Conservation (phyloP, 192 early-diverging fungal genomes). For the Jimgerdemannia flammicorona region DNA sequence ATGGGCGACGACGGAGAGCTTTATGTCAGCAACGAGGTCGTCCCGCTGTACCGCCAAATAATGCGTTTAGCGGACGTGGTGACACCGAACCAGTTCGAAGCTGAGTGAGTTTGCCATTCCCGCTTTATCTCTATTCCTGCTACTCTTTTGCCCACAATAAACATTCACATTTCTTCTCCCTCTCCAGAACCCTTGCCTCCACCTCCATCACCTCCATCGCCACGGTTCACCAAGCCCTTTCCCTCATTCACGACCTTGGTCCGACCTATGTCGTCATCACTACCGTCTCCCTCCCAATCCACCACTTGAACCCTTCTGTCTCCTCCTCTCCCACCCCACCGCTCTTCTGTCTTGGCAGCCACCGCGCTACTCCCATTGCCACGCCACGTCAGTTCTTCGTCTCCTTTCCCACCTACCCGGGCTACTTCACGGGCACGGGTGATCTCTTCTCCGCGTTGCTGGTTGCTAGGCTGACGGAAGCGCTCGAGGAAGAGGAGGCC, state of each 20-base stretch:
- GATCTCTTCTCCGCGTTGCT: slow-evolving; percentile 81
- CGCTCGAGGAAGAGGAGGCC: neutral
- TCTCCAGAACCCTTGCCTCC: slow-evolving; percentile 50
- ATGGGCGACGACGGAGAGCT: slow-evolving; percentile 85
- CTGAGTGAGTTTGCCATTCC: slow-evolving; percentile 47
- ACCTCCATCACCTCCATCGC: slow-evolving; percentile 42
- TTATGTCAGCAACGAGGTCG: slow-evolving; percentile 76
- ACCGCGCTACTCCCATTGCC: slow-evolving; percentile 6
- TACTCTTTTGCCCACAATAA: neutral
- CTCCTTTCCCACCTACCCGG: slow-evolving; percentile 67
- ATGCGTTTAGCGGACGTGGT: slow-evolving; percentile 67
- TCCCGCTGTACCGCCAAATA: slow-evolving; percentile 72
- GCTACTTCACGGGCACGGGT: slow-evolving; percentile 90
- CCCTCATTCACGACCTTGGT: slow-evolving; percentile 63
- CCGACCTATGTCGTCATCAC: slow-evolving; percentile 75
- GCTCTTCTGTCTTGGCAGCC: slow-evolving; percentile 49
- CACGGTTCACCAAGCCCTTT: slow-evolving; percentile 52
- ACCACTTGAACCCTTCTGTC: slow-evolving; percentile 4
- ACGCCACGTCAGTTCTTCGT: slow-evolving; percentile 55
- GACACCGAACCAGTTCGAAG: slow-evolving; percentile 93
- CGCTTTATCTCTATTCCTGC: neutral
- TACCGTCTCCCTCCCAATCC: slow-evolving; percentile 45
- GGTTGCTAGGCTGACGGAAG: slow-evolving; percentile 42
- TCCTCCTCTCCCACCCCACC: neutral
- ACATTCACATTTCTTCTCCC: neutral